Base-by-base conservation (phyloP, 768 basidiomycete species). In the Tremella mesenterica region DNA sequence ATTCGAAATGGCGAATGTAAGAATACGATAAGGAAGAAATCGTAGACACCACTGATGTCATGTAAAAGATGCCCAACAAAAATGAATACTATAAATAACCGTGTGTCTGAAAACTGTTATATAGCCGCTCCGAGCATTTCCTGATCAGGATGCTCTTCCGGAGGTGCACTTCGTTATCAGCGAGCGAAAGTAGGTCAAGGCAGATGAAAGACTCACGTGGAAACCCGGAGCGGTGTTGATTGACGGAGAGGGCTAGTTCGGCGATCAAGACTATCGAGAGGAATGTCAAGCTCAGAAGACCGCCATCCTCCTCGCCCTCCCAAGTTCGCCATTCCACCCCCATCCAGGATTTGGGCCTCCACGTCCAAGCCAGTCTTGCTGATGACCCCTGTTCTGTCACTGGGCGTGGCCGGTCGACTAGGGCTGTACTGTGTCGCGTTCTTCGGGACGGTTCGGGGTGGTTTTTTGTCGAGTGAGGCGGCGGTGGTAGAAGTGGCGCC, bases 271-370 rank as follows among this genome's bases (percentile, higher is more conserved):
- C 38, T 41, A 5, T 41, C 10, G 47, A 25, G 8, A 18, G 21
- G 39, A 56, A 48, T 21, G 13, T 49, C 57, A 10, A 54, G 16
- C 25, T 54, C 57, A 1, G 39, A 46, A 26, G 28, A 13, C 16
- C 45, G 44, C 60, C 57, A 58, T 46, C 56, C 51, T 13, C 67
- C 67, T 47, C 65, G 56, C 14, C 60, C 64, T 8, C 52, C 58
- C 38, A 66, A 29, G 34, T 64, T 70, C 4, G 69, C 69, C 57
- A 70, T 62, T 4, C 73, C 73, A 12, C 73, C 73, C 13, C 72
- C 73, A 34, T 75, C 65, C 16, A 70, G 57, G 9, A 75, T 75
- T 34, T 70, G 68, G 1, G 50, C 66, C 48, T 75, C 73, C 21
- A 75, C 71, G 47, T 73, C 69, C 39, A 71, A 36, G 4, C 73